Percentiles rank a stretch among this genome's conserved stretches.
Conservation (phyloP, 2,329 filamentous ascomycete species). For the Calonectria henricotiae region DNA sequence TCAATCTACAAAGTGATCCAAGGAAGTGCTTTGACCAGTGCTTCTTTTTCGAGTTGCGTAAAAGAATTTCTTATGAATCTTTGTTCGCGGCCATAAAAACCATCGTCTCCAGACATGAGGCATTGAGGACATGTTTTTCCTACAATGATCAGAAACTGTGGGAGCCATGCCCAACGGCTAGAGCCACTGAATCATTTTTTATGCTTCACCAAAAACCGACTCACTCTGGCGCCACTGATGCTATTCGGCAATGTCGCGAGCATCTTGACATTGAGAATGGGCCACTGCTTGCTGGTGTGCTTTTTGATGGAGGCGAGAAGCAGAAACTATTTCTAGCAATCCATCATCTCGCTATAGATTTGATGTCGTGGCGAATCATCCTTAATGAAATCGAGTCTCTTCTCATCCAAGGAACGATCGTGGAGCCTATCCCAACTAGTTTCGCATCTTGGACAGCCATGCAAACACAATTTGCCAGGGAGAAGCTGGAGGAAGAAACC, state of each 20-base stretch:
- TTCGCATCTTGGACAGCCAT: not conserved
- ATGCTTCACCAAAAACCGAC: not conserved
- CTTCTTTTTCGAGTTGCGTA: constrained; percentile 8
- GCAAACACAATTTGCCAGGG: not conserved
- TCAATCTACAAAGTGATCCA: constrained; percentile 12
- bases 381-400: constrained; percentile 1
- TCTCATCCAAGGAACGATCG: not conserved
- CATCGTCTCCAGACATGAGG: not conserved
- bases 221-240: not conserved
- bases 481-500: not conserved
- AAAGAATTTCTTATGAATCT: not conserved
- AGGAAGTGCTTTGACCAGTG: constrained; percentile 36
- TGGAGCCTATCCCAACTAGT: not conserved
- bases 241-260: not conserved
- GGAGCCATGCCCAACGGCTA: not conserved
- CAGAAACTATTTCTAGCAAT: not conserved
- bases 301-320: not conserved
- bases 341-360: constrained; percentile 16
- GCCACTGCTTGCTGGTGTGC: not conserved
- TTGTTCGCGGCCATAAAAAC: not conserved
- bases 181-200: not conserved
- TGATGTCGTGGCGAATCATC: constrained; percentile 18
- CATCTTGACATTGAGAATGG: constrained; percentile 7
- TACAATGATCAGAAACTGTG: not conserved
- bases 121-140: not conserved